phyloP scores from a whole-genome alignment of 2,329 filamentous ascomycete species.

The Talaromyces albobiverticillius region DNA sequence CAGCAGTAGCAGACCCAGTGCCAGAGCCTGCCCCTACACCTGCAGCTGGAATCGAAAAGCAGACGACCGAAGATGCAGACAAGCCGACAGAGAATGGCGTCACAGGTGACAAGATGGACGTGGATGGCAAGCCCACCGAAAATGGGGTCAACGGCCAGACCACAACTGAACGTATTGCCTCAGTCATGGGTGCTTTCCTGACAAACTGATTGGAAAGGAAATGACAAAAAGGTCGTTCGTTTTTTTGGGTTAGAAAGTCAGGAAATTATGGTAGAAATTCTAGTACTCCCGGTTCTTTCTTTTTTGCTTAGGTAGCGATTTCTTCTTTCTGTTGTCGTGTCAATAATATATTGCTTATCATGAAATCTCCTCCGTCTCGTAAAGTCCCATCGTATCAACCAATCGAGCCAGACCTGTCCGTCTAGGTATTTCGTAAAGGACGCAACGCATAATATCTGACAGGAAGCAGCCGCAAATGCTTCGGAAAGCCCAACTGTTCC shows the following conservation, averaged over 20 bases:
- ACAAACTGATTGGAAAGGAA: not conserved
- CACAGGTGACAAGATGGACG: not conserved
- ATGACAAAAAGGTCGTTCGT: not conserved
- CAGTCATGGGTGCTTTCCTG: not conserved
- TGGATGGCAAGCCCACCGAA: not conserved
- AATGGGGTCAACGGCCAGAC: constrained; percentile 4
- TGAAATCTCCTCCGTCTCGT: not conserved
- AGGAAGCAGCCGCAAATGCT: constrained; percentile 60
- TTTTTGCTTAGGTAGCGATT: not conserved
- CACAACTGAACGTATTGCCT: constrained; percentile 9
- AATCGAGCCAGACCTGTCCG: too few species aligned
- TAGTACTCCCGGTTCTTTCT: not conserved
- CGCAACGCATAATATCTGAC: constrained; percentile 76
- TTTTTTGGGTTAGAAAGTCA: not conserved
- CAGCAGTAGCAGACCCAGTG: too few species aligned
- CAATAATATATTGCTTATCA: not conserved
- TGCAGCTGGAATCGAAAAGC: not conserved
- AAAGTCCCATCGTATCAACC: not conserved
- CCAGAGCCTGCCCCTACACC: not conserved
- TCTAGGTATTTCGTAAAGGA: constrained; percentile 31
- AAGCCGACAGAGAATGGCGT: not conserved
- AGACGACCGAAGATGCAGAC: not conserved
- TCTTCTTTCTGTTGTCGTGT: not conserved
- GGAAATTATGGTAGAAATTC: not conserved
- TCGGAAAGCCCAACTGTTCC: constrained; percentile 69